These are phyloP conservation scores for Neurospora sp. DNA, from an alignment of 495 filamentous ascomycete genomes.

Conservation along the genomic window DNA sequence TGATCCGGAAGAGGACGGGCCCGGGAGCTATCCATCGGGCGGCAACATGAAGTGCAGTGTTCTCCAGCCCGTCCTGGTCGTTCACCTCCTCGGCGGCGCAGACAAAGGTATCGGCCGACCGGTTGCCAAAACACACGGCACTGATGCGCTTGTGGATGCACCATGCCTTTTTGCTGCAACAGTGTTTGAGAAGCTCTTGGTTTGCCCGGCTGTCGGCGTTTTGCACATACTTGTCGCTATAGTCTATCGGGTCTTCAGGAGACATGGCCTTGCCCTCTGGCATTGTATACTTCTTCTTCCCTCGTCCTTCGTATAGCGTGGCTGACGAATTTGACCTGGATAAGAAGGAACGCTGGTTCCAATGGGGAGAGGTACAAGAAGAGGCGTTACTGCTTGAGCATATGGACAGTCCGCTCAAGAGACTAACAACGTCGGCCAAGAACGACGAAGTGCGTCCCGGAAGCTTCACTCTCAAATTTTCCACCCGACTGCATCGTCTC, in stretches of 20 bases:
- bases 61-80: constrained; percentile 6
- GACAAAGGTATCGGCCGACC: constrained; percentile 3
- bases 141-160: constrained; percentile 12
- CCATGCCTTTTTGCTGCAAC: constrained; percentile 6
- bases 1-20: constrained; percentile 6
- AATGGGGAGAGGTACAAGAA: background rate
- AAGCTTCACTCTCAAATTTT: constrained; percentile 6
- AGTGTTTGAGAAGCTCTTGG: constrained; percentile 6
- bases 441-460: constrained; percentile 10
- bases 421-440: constrained; percentile 5
- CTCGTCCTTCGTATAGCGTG: background rate
- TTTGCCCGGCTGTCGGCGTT: constrained; percentile 1
- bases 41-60: constrained; percentile 8
- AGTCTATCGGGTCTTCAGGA: background rate
- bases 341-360: constrained; percentile 1
- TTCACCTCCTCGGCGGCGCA: constrained; percentile 4
- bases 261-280: background rate
- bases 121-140: constrained; percentile 1
- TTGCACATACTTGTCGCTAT: background rate
- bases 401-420: constrained; percentile 8
- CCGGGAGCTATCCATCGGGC: constrained; percentile 9
- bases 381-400: constrained; percentile 3
- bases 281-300: background rate
- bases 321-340: background rate
- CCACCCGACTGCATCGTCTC: background rate